These are phyloP conservation scores for Cytospora schulzeri DNA, from an alignment of 2,329 filamentous ascomycete genomes.

Conservation along the genomic window DNA sequence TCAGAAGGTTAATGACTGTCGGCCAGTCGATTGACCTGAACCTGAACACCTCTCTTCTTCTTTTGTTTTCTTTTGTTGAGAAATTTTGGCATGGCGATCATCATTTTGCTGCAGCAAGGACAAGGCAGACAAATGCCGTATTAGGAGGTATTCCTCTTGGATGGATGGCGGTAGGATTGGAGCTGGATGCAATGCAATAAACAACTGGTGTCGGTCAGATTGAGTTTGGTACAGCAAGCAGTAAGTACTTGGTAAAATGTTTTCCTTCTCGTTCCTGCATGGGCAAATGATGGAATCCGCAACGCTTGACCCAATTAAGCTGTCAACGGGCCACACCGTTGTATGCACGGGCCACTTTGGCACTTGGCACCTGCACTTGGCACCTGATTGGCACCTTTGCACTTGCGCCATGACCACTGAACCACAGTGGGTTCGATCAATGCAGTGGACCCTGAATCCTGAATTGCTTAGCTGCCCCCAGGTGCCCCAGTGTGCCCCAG, in stretches of 20 bases:
- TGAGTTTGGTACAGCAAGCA: conserved; percentile 8
- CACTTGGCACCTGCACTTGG: too few species aligned
- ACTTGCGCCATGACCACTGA: conserved; percentile 1
- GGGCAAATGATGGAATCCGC: background rate
- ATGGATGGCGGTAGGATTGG: background rate
- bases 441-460: too few species aligned
- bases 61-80: too few species aligned
- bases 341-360: conserved; percentile 12
- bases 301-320: background rate
- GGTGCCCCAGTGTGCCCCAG: too few species aligned
- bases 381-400: too few species aligned
- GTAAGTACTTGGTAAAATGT: too few species aligned
- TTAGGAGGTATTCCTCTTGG: background rate
- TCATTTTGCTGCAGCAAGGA: background rate
- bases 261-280: conserved; percentile 15
- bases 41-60: background rate
- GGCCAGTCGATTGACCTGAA: background rate
- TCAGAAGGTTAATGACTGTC: background rate
- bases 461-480: too few species aligned
- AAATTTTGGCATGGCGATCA: background rate
- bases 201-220: conserved; percentile 7
- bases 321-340: background rate
- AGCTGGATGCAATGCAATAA: background rate
- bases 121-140: background rate
- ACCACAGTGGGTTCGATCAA: too few species aligned